Evolutionary conservation across 1,284 basidiomycete genomes (phyloP).

Genomic region (Hypsizygus ulmarius): DNA sequence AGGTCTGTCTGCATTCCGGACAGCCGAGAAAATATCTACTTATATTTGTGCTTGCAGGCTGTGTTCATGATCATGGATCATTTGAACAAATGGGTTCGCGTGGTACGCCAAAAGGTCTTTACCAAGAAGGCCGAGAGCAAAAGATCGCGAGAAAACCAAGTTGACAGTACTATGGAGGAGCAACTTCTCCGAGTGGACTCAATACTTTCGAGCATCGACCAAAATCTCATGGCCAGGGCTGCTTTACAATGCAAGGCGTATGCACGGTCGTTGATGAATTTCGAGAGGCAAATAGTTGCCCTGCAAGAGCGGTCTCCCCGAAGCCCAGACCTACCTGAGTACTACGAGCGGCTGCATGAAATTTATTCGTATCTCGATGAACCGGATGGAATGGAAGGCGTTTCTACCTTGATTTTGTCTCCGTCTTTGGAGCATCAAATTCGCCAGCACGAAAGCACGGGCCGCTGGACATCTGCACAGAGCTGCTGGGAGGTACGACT

Average conservation of each 20-base stretch:
- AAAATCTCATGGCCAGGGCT: slow-evolving; percentile 89
- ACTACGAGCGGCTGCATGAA: slow-evolving; percentile 92
- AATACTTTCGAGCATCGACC: slow-evolving; percentile 80
- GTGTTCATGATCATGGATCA: slow-evolving; percentile 96
- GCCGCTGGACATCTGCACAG: slow-evolving; percentile 97
- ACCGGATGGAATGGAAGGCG: slow-evolving; percentile 99
- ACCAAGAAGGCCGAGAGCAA: slow-evolving; percentile 50
- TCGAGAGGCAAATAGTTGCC: slow-evolving; percentile 77
- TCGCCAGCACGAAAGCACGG: slow-evolving; percentile 96
- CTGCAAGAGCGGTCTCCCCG: slow-evolving; percentile 46
- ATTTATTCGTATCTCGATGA: slow-evolving; percentile 97
- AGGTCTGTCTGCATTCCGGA: slow-evolving; percentile 49
- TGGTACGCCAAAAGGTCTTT: slow-evolving; percentile 57
- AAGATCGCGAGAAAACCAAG: slow-evolving; percentile 39
- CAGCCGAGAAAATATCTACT: not conserved
- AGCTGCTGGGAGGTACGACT: slow-evolving; percentile 99
- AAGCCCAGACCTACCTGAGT: slow-evolving; percentile 60
- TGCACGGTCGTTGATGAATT: slow-evolving; percentile 92
- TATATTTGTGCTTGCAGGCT: slow-evolving; percentile 47
- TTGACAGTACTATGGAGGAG: slow-evolving; percentile 43
- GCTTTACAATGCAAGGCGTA: slow-evolving; percentile 94
- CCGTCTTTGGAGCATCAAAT: slow-evolving; percentile 97
- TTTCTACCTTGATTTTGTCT: slow-evolving; percentile 86
- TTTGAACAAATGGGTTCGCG: slow-evolving; percentile 86
- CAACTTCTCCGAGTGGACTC: slow-evolving; percentile 74